phyloP scores from a whole-genome alignment of 768 basidiomycete species.

The Pleurotus pulmonarius region DNA sequence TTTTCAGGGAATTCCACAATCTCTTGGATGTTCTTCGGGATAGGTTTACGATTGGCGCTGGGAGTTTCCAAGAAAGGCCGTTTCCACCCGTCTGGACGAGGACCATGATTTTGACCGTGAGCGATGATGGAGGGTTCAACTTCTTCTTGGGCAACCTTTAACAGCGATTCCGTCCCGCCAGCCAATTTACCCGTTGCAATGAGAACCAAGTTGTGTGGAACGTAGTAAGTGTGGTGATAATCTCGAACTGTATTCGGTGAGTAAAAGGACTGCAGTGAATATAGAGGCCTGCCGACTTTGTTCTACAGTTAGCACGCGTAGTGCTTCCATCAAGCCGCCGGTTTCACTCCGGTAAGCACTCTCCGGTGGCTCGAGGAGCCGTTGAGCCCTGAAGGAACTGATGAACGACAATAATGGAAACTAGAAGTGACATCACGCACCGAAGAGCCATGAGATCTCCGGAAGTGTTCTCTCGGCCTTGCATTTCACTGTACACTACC shows the following conservation, averaged over 20 bases:
- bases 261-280: conserved; percentile 8
- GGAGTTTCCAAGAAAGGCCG: conserved; percentile 90
- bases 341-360: conserved; percentile 97
- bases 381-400: conserved; percentile 55
- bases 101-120: conserved; percentile 70
- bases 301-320: conserved; percentile 80
- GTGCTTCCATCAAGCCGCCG: conserved; percentile 90
- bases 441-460: conserved; percentile 86
- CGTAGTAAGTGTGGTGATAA: conserved; percentile 88
- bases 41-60: conserved; percentile 57
- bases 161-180: conserved; percentile 67
- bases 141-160: conserved; percentile 76
- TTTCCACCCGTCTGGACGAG: conserved; percentile 79
- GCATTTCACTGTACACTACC: conserved; percentile 97
- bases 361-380: conserved; percentile 70
- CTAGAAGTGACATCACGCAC: conserved; percentile 31
- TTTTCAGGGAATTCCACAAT: conserved; percentile 92
- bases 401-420: not conserved
- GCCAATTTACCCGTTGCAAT: conserved; percentile 87
- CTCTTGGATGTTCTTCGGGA: conserved; percentile 50
- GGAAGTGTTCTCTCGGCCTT: conserved; percentile 90
- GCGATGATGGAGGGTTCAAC: conserved; percentile 79
- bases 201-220: conserved; percentile 89
- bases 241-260: conserved; percentile 61
- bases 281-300: conserved; percentile 57